Evolutionary conservation across 148 eudicot species (phyloP).

Genomic region (Nepenthes gracilis): DNA sequence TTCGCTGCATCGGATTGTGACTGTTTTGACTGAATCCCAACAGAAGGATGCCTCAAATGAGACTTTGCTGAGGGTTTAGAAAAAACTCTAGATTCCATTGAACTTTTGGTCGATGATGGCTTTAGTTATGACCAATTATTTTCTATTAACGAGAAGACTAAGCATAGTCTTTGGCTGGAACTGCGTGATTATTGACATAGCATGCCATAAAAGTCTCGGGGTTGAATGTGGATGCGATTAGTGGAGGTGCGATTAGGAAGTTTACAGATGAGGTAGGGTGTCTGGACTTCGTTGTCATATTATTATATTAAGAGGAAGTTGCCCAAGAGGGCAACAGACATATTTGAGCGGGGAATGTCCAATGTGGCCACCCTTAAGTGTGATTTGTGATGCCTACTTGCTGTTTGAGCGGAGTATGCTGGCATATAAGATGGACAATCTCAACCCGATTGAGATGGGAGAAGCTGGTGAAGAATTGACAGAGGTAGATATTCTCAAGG

Average conservation of each 20-base stretch:
- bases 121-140: conserved; percentile 70
- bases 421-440: conserved; percentile 60
- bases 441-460: conserved; percentile 40
- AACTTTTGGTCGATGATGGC: conserved; percentile 66
- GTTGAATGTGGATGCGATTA: conserved; percentile 91
- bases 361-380: conserved; percentile 84
- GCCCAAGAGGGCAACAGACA: conserved; percentile 75
- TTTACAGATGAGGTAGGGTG: conserved; percentile 94
- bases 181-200: conserved; percentile 82
- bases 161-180: conserved; percentile 81
- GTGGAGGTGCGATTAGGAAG: conserved; percentile 89
- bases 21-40: too few relatives aligned
- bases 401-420: conserved; percentile 96
- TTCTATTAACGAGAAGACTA: conserved; percentile 81
- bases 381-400: conserved; percentile 75
- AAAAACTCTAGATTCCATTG: conserved; percentile 79
- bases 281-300: conserved; percentile 83
- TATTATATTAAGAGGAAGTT: conserved; percentile 76
- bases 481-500: conserved; percentile 48
- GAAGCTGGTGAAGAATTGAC: conserved; percentile 16
- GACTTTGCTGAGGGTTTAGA: conserved; percentile 83
- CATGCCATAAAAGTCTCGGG: conserved; percentile 76
- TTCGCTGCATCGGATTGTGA: too few relatives aligned
- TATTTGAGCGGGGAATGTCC: conserved; percentile 90
- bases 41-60: conserved; percentile 66